Evolutionary conservation across 495 filamentous ascomycete genomes (phyloP).

Genomic region (Lepraria neglecta): DNA sequence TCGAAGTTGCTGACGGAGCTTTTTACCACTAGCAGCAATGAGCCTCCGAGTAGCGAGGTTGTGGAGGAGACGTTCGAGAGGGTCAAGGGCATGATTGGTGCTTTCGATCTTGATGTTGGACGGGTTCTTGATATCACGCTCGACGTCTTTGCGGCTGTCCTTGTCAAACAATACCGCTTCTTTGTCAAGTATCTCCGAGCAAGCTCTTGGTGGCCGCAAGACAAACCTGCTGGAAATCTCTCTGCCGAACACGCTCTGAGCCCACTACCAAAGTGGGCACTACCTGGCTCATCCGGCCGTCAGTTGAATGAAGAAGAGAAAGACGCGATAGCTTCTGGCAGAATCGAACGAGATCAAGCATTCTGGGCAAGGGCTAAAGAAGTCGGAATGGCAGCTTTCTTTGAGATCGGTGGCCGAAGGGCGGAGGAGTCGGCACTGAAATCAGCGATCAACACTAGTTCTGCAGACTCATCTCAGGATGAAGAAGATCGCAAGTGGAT

Average conservation of each 20-base stretch:
- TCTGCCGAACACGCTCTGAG: slow-evolving; percentile 32
- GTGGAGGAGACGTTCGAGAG: slow-evolving; percentile 65
- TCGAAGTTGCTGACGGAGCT: slow-evolving; percentile 83
- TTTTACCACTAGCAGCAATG: slow-evolving; percentile 67
- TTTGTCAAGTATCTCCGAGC: slow-evolving; percentile 84
- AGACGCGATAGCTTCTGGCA: slow-evolving; percentile 40
- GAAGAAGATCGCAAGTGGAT: slow-evolving; percentile 64
- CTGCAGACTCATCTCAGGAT: slow-evolving; percentile 39
- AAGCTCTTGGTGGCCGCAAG: slow-evolving; percentile 96
- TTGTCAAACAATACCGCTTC: slow-evolving; percentile 81
- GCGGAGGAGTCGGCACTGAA: slow-evolving; percentile 40
- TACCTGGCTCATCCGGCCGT: slow-evolving; percentile 58
- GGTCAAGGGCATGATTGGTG: slow-evolving; percentile 85
- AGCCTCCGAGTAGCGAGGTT: slow-evolving; percentile 54
- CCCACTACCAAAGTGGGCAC: slow-evolving; percentile 74
- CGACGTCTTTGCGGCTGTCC: slow-evolving; percentile 77
- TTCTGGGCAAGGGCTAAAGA: slow-evolving; percentile 81
- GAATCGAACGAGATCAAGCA: slow-evolving; percentile 57
- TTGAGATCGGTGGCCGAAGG: slow-evolving; percentile 60
- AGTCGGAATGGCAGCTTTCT: slow-evolving; percentile 75
- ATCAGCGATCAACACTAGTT: slow-evolving; percentile 33
- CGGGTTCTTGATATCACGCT: slow-evolving; percentile 87
- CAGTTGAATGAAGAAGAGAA: slow-evolving; percentile 59
- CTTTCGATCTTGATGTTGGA: slow-evolving; percentile 90
- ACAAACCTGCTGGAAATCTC: slow-evolving; percentile 27